These are phyloP conservation scores for Raddia distichophylla DNA, from an alignment of 176 grass and related monocot genomes.

Conservation along the genomic window DNA sequence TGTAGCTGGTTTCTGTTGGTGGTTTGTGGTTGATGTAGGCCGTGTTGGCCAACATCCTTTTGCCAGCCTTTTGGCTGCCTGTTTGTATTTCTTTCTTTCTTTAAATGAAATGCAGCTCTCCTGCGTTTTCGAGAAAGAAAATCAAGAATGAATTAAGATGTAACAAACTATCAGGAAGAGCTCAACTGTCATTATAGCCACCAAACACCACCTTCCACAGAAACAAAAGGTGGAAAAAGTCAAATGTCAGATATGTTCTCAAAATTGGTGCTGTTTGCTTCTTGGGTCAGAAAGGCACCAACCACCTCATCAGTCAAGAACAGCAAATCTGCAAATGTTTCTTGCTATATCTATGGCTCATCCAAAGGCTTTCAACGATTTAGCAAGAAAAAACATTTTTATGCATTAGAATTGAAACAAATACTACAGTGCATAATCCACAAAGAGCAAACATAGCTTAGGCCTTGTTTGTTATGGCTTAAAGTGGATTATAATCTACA, in stretches of 20 bases:
- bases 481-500: no score
- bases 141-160: background rate
- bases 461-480: no score
- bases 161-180: background rate
- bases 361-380: background rate
- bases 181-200: background rate
- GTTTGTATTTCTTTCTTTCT: no score
- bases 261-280: background rate
- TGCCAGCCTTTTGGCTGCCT: no score
- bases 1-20: no score
- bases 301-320: background rate
- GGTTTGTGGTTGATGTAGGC: no score
- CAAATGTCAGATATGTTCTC: background rate
- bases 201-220: background rate
- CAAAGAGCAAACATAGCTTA: background rate
- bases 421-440: background rate
- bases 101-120: no score
- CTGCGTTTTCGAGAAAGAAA: no score
- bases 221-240: background rate
- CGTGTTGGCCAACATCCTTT: no score
- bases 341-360: background rate
- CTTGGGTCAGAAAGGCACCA: background rate
- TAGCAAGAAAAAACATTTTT: background rate
- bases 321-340: background rate
- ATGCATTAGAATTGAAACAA: conserved; percentile 13